Conservation (phyloP, 352 stramenopile genomes). For the Globisporangium parvum region DNA sequence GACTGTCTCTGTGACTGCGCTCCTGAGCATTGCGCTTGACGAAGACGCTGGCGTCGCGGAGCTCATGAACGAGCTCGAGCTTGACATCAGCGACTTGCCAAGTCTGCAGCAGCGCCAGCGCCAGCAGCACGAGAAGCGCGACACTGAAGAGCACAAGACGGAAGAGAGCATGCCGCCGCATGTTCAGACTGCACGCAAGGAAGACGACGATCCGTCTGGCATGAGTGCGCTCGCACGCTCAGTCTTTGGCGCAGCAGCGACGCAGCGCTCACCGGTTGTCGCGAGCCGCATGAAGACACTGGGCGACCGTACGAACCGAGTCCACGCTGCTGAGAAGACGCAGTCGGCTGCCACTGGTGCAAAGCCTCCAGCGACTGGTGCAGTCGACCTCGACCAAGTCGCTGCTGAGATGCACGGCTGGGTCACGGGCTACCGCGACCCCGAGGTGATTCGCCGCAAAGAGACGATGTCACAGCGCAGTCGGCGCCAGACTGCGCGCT, state of each 20-base stretch:
- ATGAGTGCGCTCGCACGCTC: constrained; percentile 9
- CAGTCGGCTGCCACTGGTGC: no score
- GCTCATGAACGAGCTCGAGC: constrained; percentile 43
- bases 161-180: constrained; percentile 25
- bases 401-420: constrained; percentile 46
- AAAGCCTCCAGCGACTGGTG: not conserved
- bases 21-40: constrained; percentile 14
- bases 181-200: not conserved
- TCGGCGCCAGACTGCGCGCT: constrained; percentile 27
- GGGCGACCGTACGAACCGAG: no score
- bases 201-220: not conserved
- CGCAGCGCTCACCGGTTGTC: no score
- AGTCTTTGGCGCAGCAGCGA: not conserved
- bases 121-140: not conserved
- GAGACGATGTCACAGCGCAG: constrained; percentile 39
- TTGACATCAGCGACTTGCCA: constrained; percentile 27
- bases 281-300: not conserved
- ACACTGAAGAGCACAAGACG: constrained; percentile 38
- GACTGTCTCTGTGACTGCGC: not conserved
- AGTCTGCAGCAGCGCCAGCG: constrained; percentile 8
- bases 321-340: no score
- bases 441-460: constrained; percentile 50
- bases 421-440: constrained; percentile 46
- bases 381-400: constrained; percentile 18
- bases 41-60: constrained; percentile 35